phyloP scores from a whole-genome alignment of 2,329 filamentous ascomycete genomes.

The Fusarium chlamydosporum region DNA sequence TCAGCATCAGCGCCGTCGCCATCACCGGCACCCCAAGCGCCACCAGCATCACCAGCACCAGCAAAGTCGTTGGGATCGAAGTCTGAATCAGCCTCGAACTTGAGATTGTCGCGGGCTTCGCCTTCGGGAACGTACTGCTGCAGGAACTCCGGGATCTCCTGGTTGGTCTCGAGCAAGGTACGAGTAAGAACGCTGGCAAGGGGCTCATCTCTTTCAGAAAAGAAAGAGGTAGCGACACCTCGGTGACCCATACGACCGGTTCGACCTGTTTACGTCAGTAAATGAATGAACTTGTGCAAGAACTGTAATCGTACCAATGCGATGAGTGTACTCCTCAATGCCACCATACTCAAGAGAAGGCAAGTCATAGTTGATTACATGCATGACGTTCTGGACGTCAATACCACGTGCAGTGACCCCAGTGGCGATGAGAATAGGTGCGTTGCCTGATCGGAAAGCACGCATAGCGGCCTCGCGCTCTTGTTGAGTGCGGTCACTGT shows the following conservation, averaged over 20 bases:
- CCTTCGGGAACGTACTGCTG: conserved; percentile 72
- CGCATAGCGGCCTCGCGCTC: conserved; percentile 95
- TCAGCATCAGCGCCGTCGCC: not conserved
- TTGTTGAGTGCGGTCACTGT: conserved; percentile 85
- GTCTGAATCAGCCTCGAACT: conserved; percentile 70
- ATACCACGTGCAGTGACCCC: conserved; percentile 90
- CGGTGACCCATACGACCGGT: conserved; percentile 93
- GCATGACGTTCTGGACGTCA: conserved; percentile 87
- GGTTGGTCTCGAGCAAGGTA: conserved; percentile 83
- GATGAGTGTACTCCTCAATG: conserved; percentile 93
- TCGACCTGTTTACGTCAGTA: conserved; percentile 70
- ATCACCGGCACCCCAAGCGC: conserved; percentile 26
- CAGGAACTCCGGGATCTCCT: conserved; percentile 87
- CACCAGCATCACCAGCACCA: conserved; percentile 45
- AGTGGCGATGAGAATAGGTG: conserved; percentile 87
- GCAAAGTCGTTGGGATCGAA: conserved; percentile 60
- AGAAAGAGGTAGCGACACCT: conserved; percentile 91
- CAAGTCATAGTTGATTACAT: conserved; percentile 95
- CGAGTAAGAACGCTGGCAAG: conserved; percentile 82
- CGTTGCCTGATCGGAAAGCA: conserved; percentile 80
- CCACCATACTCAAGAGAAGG: conserved; percentile 82
- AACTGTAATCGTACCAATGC: conserved; percentile 79
- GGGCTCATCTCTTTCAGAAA: conserved; percentile 80
- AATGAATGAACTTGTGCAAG: not conserved
- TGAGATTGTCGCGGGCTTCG: conserved; percentile 61